Evolutionary conservation across 225 moss, liverwort and hornwort genomes (phyloP).

Genomic region (Marchantia polymorpha): DNA sequence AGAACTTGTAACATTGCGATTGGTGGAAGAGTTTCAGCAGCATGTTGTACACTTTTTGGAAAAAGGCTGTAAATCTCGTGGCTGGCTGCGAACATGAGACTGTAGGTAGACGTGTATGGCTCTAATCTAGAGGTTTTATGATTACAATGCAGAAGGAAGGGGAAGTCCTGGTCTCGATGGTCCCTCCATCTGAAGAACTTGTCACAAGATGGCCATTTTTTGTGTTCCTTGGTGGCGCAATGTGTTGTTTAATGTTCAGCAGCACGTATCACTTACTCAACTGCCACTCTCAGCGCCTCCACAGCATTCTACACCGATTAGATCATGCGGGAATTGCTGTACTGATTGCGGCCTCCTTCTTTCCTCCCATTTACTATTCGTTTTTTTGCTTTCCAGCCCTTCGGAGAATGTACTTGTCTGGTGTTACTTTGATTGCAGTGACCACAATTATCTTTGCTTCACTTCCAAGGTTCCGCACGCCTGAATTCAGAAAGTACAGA

Average conservation of each 20-base stretch:
- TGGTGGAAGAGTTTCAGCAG: neutral
- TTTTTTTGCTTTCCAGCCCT: constrained; percentile 69
- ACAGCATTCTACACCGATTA: constrained; percentile 59
- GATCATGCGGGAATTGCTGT: constrained; percentile 85
- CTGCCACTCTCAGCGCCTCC: constrained; percentile 61
- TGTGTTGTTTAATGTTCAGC: constrained; percentile 87
- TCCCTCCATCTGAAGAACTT: constrained; percentile 42
- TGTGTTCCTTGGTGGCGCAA: constrained; percentile 79
- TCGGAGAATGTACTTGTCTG: constrained; percentile 54
- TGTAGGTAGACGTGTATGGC: neutral
- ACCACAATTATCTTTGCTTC: constrained; percentile 56
- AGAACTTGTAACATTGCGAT: neutral
- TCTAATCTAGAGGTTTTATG: neutral
- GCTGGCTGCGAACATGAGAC: no score
- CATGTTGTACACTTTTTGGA: neutral
- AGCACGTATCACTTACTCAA: constrained; percentile 69
- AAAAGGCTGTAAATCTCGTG: neutral
- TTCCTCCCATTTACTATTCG: constrained; percentile 87
- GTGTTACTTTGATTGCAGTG: constrained; percentile 62
- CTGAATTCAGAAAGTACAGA: constrained; percentile 61
- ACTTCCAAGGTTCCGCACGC: constrained; percentile 64
- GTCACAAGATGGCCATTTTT: constrained; percentile 87
- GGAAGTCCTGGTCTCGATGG: constrained; percentile 20
- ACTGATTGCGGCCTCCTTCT: constrained; percentile 81
- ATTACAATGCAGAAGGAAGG: constrained; percentile 18